A percentile compares a stretch with the other conserved stretches of the same genome.
Evolutionary conservation across 805 yeast species (phyloP).

Genomic region (Candida maltosa): DNA sequence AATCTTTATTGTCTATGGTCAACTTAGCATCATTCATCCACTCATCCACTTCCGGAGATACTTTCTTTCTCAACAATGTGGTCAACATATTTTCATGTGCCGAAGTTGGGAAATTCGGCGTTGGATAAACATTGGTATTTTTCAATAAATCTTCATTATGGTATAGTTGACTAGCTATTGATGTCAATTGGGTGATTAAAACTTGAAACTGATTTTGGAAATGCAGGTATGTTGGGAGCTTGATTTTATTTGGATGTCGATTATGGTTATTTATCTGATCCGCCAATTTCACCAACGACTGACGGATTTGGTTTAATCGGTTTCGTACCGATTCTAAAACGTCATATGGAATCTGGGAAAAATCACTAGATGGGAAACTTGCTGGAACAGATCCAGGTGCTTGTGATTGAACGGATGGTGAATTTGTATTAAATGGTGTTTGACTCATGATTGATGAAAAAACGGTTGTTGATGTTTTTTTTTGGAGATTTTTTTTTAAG

Average conservation of each 20-base stretch:
- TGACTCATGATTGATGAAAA: constrained; percentile 5
- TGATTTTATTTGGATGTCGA: constrained; percentile 34
- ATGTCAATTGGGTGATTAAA: constrained; percentile 73
- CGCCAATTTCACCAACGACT: constrained; percentile 34
- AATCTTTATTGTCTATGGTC: constrained; percentile 7
- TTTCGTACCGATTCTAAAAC: constrained; percentile 39
- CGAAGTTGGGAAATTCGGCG: constrained; percentile 79
- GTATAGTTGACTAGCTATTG: constrained; percentile 69
- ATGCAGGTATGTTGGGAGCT: constrained; percentile 51
- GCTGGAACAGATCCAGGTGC: too few species aligned
- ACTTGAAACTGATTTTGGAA: constrained; percentile 84
- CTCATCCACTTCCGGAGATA: constrained; percentile 83
- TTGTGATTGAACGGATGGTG: constrained; percentile 22
- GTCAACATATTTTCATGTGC: constrained; percentile 81
- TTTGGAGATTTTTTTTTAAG: constrained; percentile 1
- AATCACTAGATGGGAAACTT: too few species aligned
- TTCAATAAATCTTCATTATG: constrained; percentile 56
- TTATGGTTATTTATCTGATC: constrained; percentile 35
- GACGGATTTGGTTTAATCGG: constrained; percentile 39
- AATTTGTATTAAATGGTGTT: constrained; percentile 6
- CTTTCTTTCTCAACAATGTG: constrained; percentile 82
- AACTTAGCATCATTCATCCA: constrained; percentile 57
- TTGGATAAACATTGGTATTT: constrained; percentile 76
- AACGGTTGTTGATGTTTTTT: background rate
- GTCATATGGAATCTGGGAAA: constrained; percentile 29